Evolutionary conservation across 208 protist genomes (phyloP).

Genomic region (Trypanosoma mega): DNA sequence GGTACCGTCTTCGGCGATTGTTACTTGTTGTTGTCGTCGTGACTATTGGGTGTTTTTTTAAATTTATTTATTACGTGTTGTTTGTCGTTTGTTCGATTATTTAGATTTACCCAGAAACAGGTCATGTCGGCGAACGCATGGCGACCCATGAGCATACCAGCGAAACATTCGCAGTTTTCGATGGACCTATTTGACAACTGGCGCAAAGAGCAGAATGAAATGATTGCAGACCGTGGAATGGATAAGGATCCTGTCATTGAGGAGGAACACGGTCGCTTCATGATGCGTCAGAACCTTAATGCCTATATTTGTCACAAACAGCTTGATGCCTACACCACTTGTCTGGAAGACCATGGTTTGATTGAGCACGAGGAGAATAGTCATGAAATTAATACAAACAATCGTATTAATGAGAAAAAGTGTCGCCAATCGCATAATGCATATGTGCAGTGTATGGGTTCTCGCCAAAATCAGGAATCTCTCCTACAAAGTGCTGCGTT

Average conservation of each 20-base stretch:
- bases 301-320: conserved; percentile 78
- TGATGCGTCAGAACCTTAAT: conserved; percentile 82
- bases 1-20: background rate
- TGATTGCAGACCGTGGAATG: conserved; percentile 55
- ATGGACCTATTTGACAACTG: conserved; percentile 74
- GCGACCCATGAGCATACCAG: conserved; percentile 20
- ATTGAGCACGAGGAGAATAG: conserved; percentile 33
- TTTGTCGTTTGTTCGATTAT: too few relatives aligned
- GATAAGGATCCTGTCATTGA: conserved; percentile 49
- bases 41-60: background rate
- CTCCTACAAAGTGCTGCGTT: conserved; percentile 61
- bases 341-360: conserved; percentile 62
- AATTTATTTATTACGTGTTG: background rate
- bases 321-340: conserved; percentile 72
- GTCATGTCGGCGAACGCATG: conserved; percentile 29
- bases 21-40: background rate
- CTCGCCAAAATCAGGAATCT: conserved; percentile 53
- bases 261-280: conserved; percentile 72
- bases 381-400: conserved; percentile 73
- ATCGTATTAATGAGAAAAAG: conserved; percentile 64
- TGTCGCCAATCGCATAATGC: conserved; percentile 50
- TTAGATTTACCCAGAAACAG: too few relatives aligned
- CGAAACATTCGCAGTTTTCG: conserved; percentile 63
- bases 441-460: conserved; percentile 72
- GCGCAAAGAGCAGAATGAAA: conserved; percentile 50